Evolutionary conservation across 2,329 filamentous ascomycete species (phyloP), one percentile per base, ranked within the genome.

Genomic region (Stromatinia cepivora): DNA sequence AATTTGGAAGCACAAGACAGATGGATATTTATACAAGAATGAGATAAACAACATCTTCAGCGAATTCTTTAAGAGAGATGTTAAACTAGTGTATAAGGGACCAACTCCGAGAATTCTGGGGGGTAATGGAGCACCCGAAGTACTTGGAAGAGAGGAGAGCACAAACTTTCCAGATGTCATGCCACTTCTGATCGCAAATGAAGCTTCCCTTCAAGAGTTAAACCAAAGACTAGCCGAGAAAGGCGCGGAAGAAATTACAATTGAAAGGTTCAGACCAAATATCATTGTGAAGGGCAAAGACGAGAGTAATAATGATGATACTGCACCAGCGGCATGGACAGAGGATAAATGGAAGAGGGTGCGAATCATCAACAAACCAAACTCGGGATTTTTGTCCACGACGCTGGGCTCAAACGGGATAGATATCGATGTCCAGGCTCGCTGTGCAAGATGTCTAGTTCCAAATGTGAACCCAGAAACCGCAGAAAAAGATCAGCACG

Each of bases 371-470:
- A 63, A 68, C 31, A 34, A 52, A 8, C 46, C 66, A 9, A 13
- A 46, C n/a, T 46, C 66, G 3, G 66, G 66, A 36, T 20, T 68
- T 9, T 8, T 63, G 15, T 68, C 66, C 45, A 53, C 66, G 6
- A 20, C 17, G 8, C 34, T 52, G 20, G 66, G 57, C 25, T 68
- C 66, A 56, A 71, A 68, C 46, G 70, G 67, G 4, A 5, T 73
- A 4, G 81, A 87, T 1, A 86, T 88, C 70, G 82, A 85, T 71
- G 81, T 88, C n/a, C 84, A 87, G 0, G 90, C 88, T 73, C 85
- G 89, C 45, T 91, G 89, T 2, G 87, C 88, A 1, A 84, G 90
- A 69, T 92, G 90, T 79, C 90, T 88, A 73, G 78, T 92, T 71
- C 89, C 89, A 28, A 92, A 92, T 74, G 88, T 91, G 1, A 83